These are phyloP conservation scores for Lupinus albus DNA, from an alignment of 306 rosid genomes.

Conservation along the genomic window DNA sequence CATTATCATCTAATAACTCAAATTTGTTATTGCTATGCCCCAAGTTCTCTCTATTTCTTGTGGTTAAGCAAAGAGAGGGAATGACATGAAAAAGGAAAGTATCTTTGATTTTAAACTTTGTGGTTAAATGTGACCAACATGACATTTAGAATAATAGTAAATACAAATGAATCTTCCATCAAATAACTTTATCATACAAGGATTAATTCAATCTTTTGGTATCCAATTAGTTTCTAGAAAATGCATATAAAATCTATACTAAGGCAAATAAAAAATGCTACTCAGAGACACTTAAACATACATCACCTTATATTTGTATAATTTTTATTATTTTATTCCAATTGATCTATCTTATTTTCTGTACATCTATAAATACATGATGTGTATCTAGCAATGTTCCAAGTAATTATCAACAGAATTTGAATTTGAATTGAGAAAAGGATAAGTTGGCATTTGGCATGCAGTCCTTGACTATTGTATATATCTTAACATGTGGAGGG, in stretches of 20 bases:
- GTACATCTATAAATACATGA: no score
- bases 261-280: no score
- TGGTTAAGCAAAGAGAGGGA: slow-evolving; percentile 36
- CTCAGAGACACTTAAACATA: no score
- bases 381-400: no score
- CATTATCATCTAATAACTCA: slow-evolving; percentile 34
- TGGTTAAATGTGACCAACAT: slow-evolving; percentile 13
- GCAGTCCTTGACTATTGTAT: slow-evolving; percentile 12
- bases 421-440: slow-evolving; percentile 38
- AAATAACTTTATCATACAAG: neutral
- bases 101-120: slow-evolving; percentile 12
- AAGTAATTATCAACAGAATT: slow-evolving; percentile 32
- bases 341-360: no score
- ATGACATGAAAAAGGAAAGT: slow-evolving; percentile 38
- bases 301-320: no score
- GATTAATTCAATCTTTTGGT: slow-evolving; percentile 29
- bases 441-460: slow-evolving; percentile 33
- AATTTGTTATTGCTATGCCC: neutral
- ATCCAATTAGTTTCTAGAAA: neutral
- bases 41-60: slow-evolving; percentile 31
- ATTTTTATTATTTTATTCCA: no score
- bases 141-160: slow-evolving; percentile 18
- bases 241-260: no score
- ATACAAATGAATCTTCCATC: neutral
- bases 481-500: slow-evolving; percentile 33